phyloP scores from a whole-genome alignment of 768 basidiomycete species.

The Rhodotorula graminis region DNA sequence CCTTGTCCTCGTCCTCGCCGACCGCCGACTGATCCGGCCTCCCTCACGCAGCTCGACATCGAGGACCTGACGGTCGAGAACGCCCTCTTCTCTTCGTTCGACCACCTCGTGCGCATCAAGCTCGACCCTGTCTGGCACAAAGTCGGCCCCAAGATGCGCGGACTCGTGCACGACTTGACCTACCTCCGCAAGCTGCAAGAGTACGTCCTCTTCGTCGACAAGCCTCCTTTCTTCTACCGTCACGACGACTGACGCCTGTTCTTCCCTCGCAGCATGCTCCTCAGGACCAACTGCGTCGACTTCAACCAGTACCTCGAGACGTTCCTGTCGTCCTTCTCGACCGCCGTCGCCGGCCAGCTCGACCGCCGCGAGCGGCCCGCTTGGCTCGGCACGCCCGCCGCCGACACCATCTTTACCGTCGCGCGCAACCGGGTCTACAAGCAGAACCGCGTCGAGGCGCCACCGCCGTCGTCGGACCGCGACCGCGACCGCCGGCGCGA shows the following conservation, averaged over 20 bases:
- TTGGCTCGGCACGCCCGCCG: constrained; percentile 89
- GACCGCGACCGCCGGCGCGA: constrained; percentile 57
- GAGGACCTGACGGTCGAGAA: constrained; percentile 89
- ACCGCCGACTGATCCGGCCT: not conserved
- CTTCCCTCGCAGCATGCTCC: constrained; percentile 61
- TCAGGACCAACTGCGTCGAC: constrained; percentile 83
- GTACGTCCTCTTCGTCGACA: constrained; percentile 47
- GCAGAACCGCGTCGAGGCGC: constrained; percentile 42
- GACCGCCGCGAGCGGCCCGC: constrained; percentile 67
- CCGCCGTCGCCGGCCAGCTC: constrained; percentile 52
- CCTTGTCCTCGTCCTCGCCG: not conserved
- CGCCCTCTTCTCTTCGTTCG: constrained; percentile 90
- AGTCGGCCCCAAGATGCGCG: constrained; percentile 85
- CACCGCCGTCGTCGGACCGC: no score
- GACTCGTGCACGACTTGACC: constrained; percentile 80
- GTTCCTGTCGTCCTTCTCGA: constrained; percentile 62
- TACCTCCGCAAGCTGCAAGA: constrained; percentile 74
- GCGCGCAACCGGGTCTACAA: constrained; percentile 79
- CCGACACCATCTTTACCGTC: constrained; percentile 73
- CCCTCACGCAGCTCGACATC: constrained; percentile 67
- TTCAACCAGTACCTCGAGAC: constrained; percentile 90
- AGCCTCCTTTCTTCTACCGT: no score
- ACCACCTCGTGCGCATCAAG: constrained; percentile 76
- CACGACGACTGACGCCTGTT: no score
- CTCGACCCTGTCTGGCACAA: constrained; percentile 95